Conservation (phyloP, 2,329 filamentous ascomycete genomes). For the Colletotrichum brevisporum region DNA sequence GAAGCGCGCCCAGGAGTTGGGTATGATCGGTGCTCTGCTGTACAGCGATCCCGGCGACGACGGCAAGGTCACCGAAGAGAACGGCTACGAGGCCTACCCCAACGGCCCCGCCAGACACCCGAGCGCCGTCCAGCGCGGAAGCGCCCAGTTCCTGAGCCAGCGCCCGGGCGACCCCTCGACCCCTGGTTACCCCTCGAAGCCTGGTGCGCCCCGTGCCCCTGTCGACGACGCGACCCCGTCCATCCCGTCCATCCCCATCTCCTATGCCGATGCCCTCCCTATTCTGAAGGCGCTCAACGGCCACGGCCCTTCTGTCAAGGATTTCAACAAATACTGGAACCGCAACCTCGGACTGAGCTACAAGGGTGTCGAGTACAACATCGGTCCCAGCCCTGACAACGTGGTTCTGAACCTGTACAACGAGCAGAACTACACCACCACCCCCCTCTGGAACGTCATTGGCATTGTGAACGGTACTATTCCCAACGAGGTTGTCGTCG, state of each 20-base stretch:
- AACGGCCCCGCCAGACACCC: conserved; percentile 89
- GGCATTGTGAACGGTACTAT: conserved; percentile 92
- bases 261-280: conserved; percentile 87
- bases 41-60: conserved; percentile 94
- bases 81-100: conserved; percentile 85
- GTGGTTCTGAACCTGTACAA: conserved; percentile 82
- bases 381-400: conserved; percentile 83
- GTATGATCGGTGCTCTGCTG: conserved; percentile 87
- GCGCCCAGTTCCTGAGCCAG: conserved; percentile 83
- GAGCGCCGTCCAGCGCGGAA: conserved; percentile 91
- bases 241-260: conserved; percentile 93
- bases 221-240: conserved; percentile 79
- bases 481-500: conserved; percentile 85
- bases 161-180: conserved; percentile 84
- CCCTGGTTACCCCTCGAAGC: conserved; percentile 92
- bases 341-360: conserved; percentile 79
- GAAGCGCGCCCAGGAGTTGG: conserved; percentile 91
- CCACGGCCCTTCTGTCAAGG: conserved; percentile 82
- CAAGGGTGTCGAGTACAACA: conserved; percentile 87
- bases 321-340: conserved; percentile 81
- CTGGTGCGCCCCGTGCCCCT: conserved; percentile 83
- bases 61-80: conserved; percentile 82
- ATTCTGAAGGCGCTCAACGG: conserved; percentile 93
- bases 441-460: conserved; percentile 91
- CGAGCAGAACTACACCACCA: conserved; percentile 85